Evolutionary conservation across 305 asterid species (phyloP).

Genomic region (Solanum hybrid): DNA sequence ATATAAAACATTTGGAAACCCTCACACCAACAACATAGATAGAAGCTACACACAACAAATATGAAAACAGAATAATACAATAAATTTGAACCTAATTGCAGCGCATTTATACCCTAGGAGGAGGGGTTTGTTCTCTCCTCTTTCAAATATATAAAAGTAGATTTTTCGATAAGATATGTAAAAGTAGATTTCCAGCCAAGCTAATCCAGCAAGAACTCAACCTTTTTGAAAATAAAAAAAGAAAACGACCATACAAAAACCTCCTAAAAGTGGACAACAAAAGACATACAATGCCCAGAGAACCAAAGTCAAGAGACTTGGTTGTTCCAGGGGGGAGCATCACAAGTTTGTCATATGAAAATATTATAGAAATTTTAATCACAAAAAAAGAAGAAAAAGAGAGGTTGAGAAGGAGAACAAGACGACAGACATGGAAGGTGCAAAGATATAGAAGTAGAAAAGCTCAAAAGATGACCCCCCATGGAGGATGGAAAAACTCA

Average conservation of each 20-base stretch:
- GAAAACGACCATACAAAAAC: background rate
- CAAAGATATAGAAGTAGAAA: background rate
- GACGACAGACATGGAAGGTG: background rate
- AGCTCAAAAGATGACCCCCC: background rate
- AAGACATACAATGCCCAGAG: background rate
- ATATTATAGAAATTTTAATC: background rate
- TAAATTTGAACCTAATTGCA: background rate
- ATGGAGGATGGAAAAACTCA: constrained; percentile 17
- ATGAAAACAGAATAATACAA: background rate
- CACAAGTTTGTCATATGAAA: background rate
- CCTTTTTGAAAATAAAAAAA: background rate
- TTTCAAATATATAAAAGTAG: background rate
- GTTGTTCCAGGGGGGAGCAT: background rate
- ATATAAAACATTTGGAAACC: background rate
- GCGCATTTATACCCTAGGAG: background rate
- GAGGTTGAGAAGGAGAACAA: background rate
- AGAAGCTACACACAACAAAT: background rate
- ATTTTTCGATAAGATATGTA: background rate
- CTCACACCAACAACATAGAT: background rate
- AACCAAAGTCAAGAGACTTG: background rate
- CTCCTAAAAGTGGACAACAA: background rate
- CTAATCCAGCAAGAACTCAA: background rate
- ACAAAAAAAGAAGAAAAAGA: background rate
- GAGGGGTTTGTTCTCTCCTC: background rate
- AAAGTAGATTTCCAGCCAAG: background rate